These are phyloP conservation scores for Pezicula neosporulosa DNA, from an alignment of 2,329 filamentous ascomycete genomes.

Conservation along the genomic window DNA sequence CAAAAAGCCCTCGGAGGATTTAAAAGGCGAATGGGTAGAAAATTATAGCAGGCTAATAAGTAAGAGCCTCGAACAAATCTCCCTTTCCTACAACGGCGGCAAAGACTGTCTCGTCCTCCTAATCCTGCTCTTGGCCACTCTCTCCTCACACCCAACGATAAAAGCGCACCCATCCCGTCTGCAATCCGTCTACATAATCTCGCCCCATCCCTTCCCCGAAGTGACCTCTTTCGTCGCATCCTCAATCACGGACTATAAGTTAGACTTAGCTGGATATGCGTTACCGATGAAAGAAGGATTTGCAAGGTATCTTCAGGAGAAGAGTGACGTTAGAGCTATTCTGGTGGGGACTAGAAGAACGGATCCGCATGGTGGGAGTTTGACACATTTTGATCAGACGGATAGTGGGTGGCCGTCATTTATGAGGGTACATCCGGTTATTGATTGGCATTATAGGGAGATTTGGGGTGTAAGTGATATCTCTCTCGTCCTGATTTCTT, in stretches of 20 bases:
- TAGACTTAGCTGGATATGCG: conserved; percentile 72
- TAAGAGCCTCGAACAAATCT: conserved; percentile 69
- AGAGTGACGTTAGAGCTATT: conserved; percentile 67
- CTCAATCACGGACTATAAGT: conserved; percentile 66
- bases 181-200: conserved; percentile 86
- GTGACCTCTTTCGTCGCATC: conserved; percentile 79
- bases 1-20: not conserved
- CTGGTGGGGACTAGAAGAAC: conserved; percentile 87
- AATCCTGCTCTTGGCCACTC: conserved; percentile 63
- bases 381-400: conserved; percentile 83
- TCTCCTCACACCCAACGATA: conserved; percentile 22
- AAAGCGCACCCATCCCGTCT: conserved; percentile 41
- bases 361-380: conserved; percentile 78
- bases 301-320: conserved; percentile 67
- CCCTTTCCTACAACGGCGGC: conserved; percentile 93
- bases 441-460: conserved; percentile 96
- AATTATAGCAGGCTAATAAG: conserved; percentile 1
- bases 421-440: conserved; percentile 90
- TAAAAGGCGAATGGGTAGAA: not conserved
- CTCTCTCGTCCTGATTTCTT: not conserved
- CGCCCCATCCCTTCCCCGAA: conserved; percentile 77
- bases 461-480: conserved; percentile 77
- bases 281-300: conserved; percentile 81
- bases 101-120: conserved; percentile 96
- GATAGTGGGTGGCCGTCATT: conserved; percentile 89